These are phyloP conservation scores for Solanum okadae DNA, from an alignment of 257 asterid genomes.

Conservation along the genomic window DNA sequence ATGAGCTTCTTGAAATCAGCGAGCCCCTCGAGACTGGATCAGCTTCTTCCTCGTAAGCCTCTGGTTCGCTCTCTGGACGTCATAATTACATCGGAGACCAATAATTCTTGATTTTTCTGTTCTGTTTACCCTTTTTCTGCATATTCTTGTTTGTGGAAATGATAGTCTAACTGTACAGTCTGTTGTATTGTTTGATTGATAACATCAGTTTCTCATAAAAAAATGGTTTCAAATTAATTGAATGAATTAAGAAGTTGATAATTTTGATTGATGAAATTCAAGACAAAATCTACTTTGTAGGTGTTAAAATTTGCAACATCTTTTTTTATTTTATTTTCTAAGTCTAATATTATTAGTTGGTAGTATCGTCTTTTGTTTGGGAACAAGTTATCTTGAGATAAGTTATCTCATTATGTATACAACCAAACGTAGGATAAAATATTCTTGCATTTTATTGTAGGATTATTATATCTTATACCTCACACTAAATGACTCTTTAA, in stretches of 20 bases:
- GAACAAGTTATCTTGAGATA: too few species aligned
- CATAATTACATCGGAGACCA: not conserved
- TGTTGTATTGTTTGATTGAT: not conserved
- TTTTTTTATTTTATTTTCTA: not conserved
- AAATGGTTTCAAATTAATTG: not conserved
- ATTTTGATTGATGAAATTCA: not conserved
- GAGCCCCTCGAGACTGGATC: constrained; percentile 53
- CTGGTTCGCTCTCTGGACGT: not conserved
- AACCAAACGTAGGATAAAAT: too few species aligned
- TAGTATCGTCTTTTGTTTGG: too few species aligned
- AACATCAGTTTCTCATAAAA: not conserved
- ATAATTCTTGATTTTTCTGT: not conserved
- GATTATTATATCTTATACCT: too few species aligned
- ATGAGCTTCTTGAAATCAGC: constrained; percentile 63
- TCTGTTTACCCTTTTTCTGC: not conserved
- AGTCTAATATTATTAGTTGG: too few species aligned
- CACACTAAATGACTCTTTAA: too few species aligned
- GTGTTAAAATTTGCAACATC: not conserved
- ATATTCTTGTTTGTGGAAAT: not conserved
- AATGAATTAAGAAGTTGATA: not conserved
- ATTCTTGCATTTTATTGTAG: too few species aligned
- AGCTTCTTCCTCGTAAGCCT: not conserved
- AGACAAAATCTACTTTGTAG: not conserved
- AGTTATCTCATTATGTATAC: too few species aligned
- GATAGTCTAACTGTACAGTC: not conserved